phyloP scores from a whole-genome alignment of 345 rosid genomes.

The Salix suchowensis region DNA sequence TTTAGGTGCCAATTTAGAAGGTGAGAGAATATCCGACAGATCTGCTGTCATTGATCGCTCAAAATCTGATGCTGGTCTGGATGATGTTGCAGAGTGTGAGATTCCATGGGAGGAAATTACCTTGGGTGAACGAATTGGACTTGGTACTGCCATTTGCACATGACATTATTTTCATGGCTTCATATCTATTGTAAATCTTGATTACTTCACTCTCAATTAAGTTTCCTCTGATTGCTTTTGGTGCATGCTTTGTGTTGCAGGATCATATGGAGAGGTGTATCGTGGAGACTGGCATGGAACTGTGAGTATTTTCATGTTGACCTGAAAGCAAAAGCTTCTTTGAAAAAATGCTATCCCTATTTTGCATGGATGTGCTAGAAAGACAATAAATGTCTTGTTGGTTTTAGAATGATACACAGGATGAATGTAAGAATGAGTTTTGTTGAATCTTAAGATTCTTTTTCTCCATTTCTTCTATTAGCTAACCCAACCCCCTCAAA shows the following conservation, averaged over 20 bases:
- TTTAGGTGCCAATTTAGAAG: conserved; percentile 41
- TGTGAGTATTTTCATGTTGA: conserved; percentile 49
- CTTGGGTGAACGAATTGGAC: conserved; percentile 94
- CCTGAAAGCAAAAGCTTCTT: neutral
- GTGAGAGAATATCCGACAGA: conserved; percentile 58
- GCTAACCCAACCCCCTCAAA: neutral
- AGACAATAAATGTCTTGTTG: neutral
- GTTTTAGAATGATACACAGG: neutral
- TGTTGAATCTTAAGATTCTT: neutral
- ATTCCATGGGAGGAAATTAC: conserved; percentile 83
- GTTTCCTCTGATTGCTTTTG: conserved; percentile 5
- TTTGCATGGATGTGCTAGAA: neutral
- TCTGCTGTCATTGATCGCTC: conserved; percentile 56
- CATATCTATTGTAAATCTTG: conserved; percentile 12
- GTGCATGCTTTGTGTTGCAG: conserved; percentile 43
- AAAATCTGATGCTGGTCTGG: conserved; percentile 60
- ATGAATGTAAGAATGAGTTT: neutral
- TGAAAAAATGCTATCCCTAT: neutral
- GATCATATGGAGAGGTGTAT: conserved; percentile 96
- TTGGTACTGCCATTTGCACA: conserved; percentile 51
- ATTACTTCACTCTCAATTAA: neutral
- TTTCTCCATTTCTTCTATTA: neutral
- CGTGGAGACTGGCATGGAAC: conserved; percentile 98
- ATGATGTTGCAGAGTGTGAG: conserved; percentile 87
- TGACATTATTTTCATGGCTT: conserved; percentile 20